Base-by-base conservation (phyloP, 176 grass and related monocot genomes). In the Avena sativa region DNA sequence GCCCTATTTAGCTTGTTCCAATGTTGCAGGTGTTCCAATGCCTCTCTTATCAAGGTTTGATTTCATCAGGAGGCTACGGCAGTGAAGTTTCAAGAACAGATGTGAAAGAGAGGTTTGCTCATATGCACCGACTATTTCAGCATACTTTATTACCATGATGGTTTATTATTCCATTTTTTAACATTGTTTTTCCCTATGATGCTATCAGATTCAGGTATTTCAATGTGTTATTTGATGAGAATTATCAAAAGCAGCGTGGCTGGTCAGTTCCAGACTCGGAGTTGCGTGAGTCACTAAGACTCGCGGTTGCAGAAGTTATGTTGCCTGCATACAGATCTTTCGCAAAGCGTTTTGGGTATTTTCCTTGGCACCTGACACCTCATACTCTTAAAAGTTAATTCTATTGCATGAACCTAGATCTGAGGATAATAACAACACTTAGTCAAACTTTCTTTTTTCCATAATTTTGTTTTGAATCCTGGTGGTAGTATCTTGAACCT, bases 191-290 rank as follows among this genome's bases (percentile, higher is more conserved):
- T 17, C 44, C 19, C 44, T 52, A 5, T 79, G 52, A 48, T 80
- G 55, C 12, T 52, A 91, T 81, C 88, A 99, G 97, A 87, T 96
- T 99, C 86, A 90, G 85, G 83, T 92, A 90, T 84, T 99, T 99
- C 82, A 96, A 93, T 63, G 9, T 85, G 19, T 85, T 94, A 75
- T 96, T 99, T 59, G 97, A 99, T 44, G 97, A 99, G 87, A 89
- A 93, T 23, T 92, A 96, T 57, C 97, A 96, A 86, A 96, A 90
- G 76, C 97, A 99, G 34, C 90, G 90, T 88, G 90, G 93, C 30
- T 99, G 97, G 94, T 90, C 94, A 0, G 94, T 99, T 67, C 97
- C 97, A 80, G 97, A 99, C 81, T 91, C 91, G 19, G 94, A 99
- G 61, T 78, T 99, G 67, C 85, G 94, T 0, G 94, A 99, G 48